phyloP scores from a whole-genome alignment of 495 filamentous ascomycete species.

The Hypomontagnella submonticulosa region DNA sequence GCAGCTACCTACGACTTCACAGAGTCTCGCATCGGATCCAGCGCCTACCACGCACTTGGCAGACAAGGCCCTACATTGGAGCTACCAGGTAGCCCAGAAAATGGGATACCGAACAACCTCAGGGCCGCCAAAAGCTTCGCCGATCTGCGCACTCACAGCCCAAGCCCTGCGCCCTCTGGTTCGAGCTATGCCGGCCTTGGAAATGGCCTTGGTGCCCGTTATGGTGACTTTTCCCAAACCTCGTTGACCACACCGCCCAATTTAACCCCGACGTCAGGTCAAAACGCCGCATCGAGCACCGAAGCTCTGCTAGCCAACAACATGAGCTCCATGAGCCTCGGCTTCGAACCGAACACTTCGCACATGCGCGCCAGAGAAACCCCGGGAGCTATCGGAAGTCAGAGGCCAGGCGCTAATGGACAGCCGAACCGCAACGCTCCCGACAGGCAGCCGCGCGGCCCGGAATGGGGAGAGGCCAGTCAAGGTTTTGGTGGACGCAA shows the following conservation, averaged over 20 bases:
- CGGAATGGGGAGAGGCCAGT: slow-evolving; percentile 73
- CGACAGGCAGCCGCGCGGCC: slow-evolving; percentile 84
- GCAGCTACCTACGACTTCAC: slow-evolving; percentile 99
- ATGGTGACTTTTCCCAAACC: slow-evolving; percentile 66
- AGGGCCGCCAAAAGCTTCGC: slow-evolving; percentile 96
- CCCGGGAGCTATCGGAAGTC: slow-evolving; percentile 86
- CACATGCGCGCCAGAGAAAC: slow-evolving; percentile 54
- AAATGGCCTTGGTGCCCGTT: slow-evolving; percentile 55
- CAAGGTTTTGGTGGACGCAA: slow-evolving; percentile 73
- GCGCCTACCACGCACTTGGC: slow-evolving; percentile 75
- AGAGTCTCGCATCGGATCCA: slow-evolving; percentile 79
- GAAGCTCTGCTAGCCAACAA: slow-evolving; percentile 67
- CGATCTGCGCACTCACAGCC: slow-evolving; percentile 92
- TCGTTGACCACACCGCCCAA: slow-evolving; percentile 74
- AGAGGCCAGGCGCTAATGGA: slow-evolving; percentile 76
- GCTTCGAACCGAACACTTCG: slow-evolving; percentile 64
- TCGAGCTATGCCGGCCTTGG: slow-evolving; percentile 78
- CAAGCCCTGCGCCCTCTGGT: slow-evolving; percentile 89
- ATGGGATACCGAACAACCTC: slow-evolving; percentile 72
- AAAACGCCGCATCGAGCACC: slow-evolving; percentile 62
- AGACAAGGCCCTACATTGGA: slow-evolving; percentile 83
- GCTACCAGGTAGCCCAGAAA: slow-evolving; percentile 82
- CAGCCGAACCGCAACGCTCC: slow-evolving; percentile 73
- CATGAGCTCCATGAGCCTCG: slow-evolving; percentile 69
- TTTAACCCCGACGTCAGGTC: slow-evolving; percentile 79